Evolutionary conservation across 768 basidiomycete genomes (phyloP), one percentile per base, ranked within the genome.

Genomic region (Collybia sordida): DNA sequence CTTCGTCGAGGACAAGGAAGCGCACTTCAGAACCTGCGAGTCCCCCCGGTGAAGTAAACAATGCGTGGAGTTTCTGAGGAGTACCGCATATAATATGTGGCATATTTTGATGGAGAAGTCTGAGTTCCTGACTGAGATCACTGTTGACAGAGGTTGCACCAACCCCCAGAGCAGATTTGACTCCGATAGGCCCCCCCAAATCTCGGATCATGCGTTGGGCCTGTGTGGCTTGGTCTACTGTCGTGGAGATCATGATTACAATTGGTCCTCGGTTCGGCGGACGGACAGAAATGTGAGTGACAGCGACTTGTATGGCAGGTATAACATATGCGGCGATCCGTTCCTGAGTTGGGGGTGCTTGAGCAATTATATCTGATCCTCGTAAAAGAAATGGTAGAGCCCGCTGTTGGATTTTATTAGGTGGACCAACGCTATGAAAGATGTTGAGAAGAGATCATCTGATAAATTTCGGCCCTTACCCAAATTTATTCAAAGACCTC

Each of bases 261-360:
- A 92, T 68, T 31, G 93, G 92, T 3, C 95, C 95, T 24, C 85
- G 83, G 52, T 81, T 81, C 14, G 84, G 77, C 27, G 75, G 76
- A 9, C 78, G 81, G 23, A 71, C 70, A 15, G 72, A 57, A 21
- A 86, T 77, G 52, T 86, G 79, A 28, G 84, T 79, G 49, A 94
- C 73, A 27, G 89, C 87, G 45, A 88, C 81, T 61, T 93, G 90
- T 39, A 93, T 88, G 23, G 89, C 90, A 42, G 92, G 93, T 52
- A 96, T 93, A 43, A 93, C 86, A 69, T 99, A 99, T 51, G 95
- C 93, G 19, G 96, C 95, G 59, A 99, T 99, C 40, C 97, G 82
- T 66, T 99, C 97, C 66, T 98, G 96, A 0, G 97, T 98, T 0
- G 97, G 95, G 41, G 97, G 97, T 8, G 96, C 97, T 70, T 99